Evolutionary conservation across 106 monocot genomes (phyloP).

Genomic region (Allium fistulosum): DNA sequence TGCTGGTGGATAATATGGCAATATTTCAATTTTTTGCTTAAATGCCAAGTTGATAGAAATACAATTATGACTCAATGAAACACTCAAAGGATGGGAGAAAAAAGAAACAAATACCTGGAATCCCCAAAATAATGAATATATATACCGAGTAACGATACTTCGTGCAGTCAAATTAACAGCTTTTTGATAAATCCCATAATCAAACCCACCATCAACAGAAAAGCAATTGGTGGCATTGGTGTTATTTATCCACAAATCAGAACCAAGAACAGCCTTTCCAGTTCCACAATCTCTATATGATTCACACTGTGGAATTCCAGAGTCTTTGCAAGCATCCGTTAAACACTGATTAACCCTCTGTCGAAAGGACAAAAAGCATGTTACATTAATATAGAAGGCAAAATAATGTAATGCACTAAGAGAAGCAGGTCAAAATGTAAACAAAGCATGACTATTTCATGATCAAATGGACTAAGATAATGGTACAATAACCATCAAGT

Average conservation of each 20-base stretch:
- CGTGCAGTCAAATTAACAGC: conserved; percentile 15
- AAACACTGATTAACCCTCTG: conserved; percentile 46
- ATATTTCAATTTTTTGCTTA: too few species aligned
- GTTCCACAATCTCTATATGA: conserved; percentile 30
- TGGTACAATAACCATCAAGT: too few species aligned
- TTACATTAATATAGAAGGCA: too few species aligned
- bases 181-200: conserved; percentile 45
- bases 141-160: conserved; percentile 27
- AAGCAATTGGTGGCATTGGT: conserved; percentile 14
- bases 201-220: conserved; percentile 5
- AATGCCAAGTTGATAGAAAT: too few species aligned
- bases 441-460: too few species aligned
- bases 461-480: too few species aligned
- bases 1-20: too few species aligned
- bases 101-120: conserved; percentile 31
- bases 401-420: too few species aligned
- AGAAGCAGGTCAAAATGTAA: too few species aligned
- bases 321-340: conserved; percentile 16
- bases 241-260: not conserved
- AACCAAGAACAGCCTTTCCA: not conserved
- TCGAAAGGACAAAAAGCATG: not conserved
- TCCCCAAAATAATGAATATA: conserved; percentile 57
- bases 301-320: conserved; percentile 4
- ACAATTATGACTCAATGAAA: too few species aligned
- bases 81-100: not conserved